Evolutionary conservation across 108 stramenopile species (phyloP).

Genomic region (Nitzschia sp.): DNA sequence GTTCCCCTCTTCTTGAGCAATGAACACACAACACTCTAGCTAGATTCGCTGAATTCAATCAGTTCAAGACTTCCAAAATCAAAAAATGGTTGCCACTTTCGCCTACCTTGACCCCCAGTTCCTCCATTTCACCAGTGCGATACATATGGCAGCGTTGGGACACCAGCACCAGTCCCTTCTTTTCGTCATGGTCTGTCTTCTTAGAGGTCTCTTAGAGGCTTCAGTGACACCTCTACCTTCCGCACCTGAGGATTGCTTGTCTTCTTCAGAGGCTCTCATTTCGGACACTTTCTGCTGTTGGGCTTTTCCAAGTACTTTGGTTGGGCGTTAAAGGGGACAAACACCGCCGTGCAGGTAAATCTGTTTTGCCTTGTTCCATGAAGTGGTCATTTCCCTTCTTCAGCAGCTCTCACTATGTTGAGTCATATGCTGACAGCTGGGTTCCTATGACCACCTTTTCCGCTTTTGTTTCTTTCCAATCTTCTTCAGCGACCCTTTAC

Average conservation of each 20-base stretch:
- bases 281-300: not conserved
- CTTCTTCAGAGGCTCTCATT: not conserved
- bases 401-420: too few relatives aligned
- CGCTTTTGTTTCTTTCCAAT: too few relatives aligned
- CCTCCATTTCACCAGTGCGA: slow-evolving; percentile 89
- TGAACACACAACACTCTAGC: too few relatives aligned
- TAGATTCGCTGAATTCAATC: not conserved
- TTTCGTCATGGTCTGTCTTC: slow-evolving; percentile 76
- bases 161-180: slow-evolving; percentile 87
- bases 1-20: too few relatives aligned
- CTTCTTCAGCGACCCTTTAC: too few relatives aligned
- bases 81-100: slow-evolving; percentile 85
- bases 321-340: slow-evolving; percentile 97
- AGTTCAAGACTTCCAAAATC: slow-evolving; percentile 48
- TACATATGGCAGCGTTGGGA: slow-evolving; percentile 98
- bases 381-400: too few relatives aligned
- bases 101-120: slow-evolving; percentile 46
- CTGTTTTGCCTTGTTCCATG: slow-evolving; percentile 4
- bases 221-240: slow-evolving; percentile 69
- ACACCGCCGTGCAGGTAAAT: slow-evolving; percentile 88
- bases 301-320: slow-evolving; percentile 70
- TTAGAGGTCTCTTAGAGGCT: slow-evolving; percentile 62
- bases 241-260: slow-evolving; percentile 6
- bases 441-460: too few relatives aligned
- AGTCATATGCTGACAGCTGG: too few relatives aligned